phyloP scores from a whole-genome alignment of 768 basidiomycete species.

The Mycena alexandri region DNA sequence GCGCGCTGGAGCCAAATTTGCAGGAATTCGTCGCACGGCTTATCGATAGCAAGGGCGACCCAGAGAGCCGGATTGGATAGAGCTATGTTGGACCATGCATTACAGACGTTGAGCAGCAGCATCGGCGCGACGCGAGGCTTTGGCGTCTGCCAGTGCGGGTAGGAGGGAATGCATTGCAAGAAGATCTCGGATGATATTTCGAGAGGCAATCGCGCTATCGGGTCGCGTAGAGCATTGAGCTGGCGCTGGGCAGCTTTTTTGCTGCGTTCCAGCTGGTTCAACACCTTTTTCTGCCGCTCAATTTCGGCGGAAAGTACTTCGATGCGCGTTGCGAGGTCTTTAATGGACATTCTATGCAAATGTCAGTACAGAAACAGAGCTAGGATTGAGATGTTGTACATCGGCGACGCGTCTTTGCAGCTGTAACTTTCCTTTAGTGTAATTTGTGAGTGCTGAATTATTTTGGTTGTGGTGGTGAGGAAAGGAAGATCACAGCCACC shows the following conservation, averaged over 20 bases:
- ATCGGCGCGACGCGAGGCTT: not conserved
- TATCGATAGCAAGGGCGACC: not conserved
- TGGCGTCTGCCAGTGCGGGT: no score
- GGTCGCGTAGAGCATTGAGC: conserved; percentile 20
- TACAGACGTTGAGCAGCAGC: not conserved
- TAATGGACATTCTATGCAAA: no score
- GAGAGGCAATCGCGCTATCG: conserved; percentile 1
- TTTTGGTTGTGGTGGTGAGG: no score
- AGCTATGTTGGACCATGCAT: not conserved
- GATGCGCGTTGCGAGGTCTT: not conserved
- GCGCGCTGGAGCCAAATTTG: not conserved
- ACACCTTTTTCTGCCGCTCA: not conserved
- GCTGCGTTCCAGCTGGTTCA: not conserved
- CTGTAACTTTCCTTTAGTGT: no score
- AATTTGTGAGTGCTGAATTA: no score
- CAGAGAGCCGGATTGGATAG: not conserved
- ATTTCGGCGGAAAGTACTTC: conserved; percentile 1
- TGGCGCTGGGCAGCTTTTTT: conserved; percentile 15
- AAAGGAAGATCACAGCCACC: no score
- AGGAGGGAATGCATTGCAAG: not conserved
- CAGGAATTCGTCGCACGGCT: not conserved
- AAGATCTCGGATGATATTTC: conserved; percentile 22
- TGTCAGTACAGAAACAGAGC: no score
- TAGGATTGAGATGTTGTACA: no score
- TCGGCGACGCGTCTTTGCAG: no score